These are phyloP conservation scores for Umbelopsis sp. DNA, from an alignment of 371 early-diverging fungal genomes.

Conservation along the genomic window DNA sequence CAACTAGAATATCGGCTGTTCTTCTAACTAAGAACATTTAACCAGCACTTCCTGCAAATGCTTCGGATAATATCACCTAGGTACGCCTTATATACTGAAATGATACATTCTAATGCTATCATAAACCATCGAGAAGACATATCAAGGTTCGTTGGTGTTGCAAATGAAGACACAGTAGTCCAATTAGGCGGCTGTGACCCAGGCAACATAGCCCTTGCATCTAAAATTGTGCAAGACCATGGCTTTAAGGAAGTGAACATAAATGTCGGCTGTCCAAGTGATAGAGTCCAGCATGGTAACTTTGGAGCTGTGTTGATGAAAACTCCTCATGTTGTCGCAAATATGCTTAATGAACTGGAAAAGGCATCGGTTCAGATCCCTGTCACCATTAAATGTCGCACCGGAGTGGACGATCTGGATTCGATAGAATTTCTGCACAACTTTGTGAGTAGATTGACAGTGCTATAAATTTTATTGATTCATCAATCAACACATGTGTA, in stretches of 20 bases:
- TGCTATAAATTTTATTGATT: no score
- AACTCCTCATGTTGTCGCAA: constrained; percentile 58
- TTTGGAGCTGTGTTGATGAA: constrained; percentile 85
- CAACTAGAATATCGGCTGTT: not conserved
- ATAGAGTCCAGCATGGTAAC: constrained; percentile 63
- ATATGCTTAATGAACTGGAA: constrained; percentile 64
- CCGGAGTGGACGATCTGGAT: constrained; percentile 76
- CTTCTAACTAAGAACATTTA: not conserved
- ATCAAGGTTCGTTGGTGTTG: constrained; percentile 55
- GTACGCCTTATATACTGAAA: constrained; percentile 75
- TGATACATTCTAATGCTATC: constrained; percentile 77
- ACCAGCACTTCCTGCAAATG: constrained; percentile 66
- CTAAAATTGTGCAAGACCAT: constrained; percentile 48
- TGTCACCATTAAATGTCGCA: constrained; percentile 78
- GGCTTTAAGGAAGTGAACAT: constrained; percentile 69
- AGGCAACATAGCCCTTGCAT: constrained; percentile 55
- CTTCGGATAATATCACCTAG: constrained; percentile 70
- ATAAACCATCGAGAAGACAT: constrained; percentile 45
- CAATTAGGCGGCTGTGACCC: constrained; percentile 68
- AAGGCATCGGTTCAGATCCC: constrained; percentile 49
- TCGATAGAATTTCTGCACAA: constrained; percentile 61
- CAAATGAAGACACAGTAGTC: constrained; percentile 58
- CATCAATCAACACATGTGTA: not conserved
- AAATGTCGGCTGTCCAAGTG: constrained; percentile 82
- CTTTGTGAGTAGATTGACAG: constrained; percentile 49